phyloP scores from a whole-genome alignment of 805 yeast genomes.

The Debaryomyces hansenii region DNA sequence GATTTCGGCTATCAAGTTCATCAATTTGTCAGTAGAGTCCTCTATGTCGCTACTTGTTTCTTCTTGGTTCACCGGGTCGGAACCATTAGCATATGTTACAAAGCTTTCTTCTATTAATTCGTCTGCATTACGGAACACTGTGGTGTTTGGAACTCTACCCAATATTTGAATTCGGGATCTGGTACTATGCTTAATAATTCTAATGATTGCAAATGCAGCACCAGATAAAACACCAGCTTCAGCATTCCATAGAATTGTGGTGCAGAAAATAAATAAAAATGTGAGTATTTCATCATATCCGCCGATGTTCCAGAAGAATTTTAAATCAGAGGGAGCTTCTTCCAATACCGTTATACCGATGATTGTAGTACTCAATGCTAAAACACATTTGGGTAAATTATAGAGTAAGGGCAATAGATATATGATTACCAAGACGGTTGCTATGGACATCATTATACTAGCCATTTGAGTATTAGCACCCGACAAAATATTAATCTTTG shows the following conservation, averaged over 20 bases:
- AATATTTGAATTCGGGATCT: slow-evolving; percentile 81
- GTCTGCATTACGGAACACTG: slow-evolving; percentile 71
- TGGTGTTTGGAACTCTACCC: slow-evolving; percentile 49
- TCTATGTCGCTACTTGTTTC: not conserved
- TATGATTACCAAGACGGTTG: slow-evolving; percentile 21
- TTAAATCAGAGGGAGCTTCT: slow-evolving; percentile 33
- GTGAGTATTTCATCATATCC: slow-evolving; percentile 31
- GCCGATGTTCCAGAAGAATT: slow-evolving; percentile 29
- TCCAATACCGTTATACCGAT: slow-evolving; percentile 53
- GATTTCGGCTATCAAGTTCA: slow-evolving; percentile 27
- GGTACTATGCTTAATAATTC: slow-evolving; percentile 68
- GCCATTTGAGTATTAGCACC: slow-evolving; percentile 54
- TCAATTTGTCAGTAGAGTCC: slow-evolving; percentile 6
- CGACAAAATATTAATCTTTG: slow-evolving; percentile 28
- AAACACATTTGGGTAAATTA: slow-evolving; percentile 33
- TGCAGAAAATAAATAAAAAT: slow-evolving; percentile 19
- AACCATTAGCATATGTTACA: slow-evolving; percentile 20
- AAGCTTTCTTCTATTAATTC: slow-evolving; percentile 46
- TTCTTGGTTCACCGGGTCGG: not conserved
- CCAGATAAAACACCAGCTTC: slow-evolving; percentile 40
- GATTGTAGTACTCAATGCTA: slow-evolving; percentile 33
- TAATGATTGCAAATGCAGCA: slow-evolving; percentile 30
- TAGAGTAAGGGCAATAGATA: slow-evolving; percentile 24
- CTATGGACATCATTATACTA: slow-evolving; percentile 32
- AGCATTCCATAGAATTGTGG: slow-evolving; percentile 37